A percentile compares a stretch with the other conserved stretches of the same genome.
Conservation (phyloP, 805 yeast genomes). For the Lipomyces yamadae region DNA sequence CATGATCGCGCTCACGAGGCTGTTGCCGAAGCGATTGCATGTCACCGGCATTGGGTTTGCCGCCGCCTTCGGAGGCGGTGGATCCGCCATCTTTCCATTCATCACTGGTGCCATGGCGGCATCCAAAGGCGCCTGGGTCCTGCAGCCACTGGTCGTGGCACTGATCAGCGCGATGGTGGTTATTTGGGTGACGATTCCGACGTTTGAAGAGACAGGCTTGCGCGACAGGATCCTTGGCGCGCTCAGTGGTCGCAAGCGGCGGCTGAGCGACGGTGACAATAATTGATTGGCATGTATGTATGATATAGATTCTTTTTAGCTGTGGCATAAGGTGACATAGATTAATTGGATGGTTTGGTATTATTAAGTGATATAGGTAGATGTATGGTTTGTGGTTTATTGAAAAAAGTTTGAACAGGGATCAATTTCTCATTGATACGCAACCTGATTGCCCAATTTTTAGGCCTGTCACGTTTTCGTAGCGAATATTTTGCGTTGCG, state of each 20-base stretch:
- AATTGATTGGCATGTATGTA: neutral
- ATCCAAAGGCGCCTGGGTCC: constrained; percentile 29
- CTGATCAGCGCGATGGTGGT: constrained; percentile 24
- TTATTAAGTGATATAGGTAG: no score
- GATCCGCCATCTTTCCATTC: constrained; percentile 77
- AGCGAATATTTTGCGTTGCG: no score
- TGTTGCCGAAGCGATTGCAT: constrained; percentile 64
- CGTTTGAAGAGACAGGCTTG: constrained; percentile 19
- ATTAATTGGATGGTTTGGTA: neutral
- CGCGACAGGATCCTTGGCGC: constrained; percentile 13
- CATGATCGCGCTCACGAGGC: constrained; percentile 64
- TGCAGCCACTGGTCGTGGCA: constrained; percentile 32
- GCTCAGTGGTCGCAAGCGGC: constrained; percentile 7
- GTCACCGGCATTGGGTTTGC: constrained; percentile 73
- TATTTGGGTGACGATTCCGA: constrained; percentile 29
- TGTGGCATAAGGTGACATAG: no score
- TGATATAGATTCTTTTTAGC: neutral
- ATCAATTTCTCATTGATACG: no score
- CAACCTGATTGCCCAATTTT: no score
- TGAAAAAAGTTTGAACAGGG: no score
- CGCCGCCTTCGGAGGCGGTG: constrained; percentile 81
- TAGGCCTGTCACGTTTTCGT: no score
- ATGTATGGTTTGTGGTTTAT: neutral
- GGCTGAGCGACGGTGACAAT: neutral
- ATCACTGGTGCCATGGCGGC: constrained; percentile 58